Evolutionary conservation across 2,329 filamentous ascomycete species (phyloP), one percentile per base, ranked within the genome.

Genomic region (Grosmannia huntii): DNA sequence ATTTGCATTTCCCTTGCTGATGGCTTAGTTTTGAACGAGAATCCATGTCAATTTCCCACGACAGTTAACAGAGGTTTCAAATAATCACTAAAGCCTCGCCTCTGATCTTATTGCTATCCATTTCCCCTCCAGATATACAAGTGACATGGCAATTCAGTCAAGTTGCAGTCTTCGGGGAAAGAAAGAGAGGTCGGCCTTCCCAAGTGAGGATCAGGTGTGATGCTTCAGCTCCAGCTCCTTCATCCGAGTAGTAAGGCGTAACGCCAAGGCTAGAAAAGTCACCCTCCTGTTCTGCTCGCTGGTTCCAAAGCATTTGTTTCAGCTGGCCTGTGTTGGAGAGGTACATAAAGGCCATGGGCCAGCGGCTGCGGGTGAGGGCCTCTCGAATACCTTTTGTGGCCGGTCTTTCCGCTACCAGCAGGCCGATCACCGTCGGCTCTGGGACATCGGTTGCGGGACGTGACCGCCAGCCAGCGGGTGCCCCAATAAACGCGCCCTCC

Each of bases 381-480:
- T 90, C 84, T 59, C 88, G 75, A 3, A 95, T 83, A 1, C 91
- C 92, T 66, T 83, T 87, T 0, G 90, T 95, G 36, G 90, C 87
- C 57, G 83, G 76, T 61, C 79, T 76, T 62, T 85, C 82, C 4
- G 83, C 80, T 27, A 87, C 85, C 57, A 96, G 71, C 19, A 96
- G 66, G 0, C 83, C 91, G 38, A 96, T 68, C 6, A 87, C 83
- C 16, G 79, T 77, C 1, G 75, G 68, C 0, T 79, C 81, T 12
- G 9, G 19, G 1, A 5, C 31, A 4, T 4, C 48, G 25, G 33
- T 48, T 52, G 27, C 27, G 5, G 52, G 28, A 7, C 11, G 58
- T 1, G 59, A 51, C 57, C 83, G 76, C 87, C 88, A 95, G 0
- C 85, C 86, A 0, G 78, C 73, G 1, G 90, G 90, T 7, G 88